Conservation (phyloP, 345 rosid species). For the Erodium maritimum region DNA sequence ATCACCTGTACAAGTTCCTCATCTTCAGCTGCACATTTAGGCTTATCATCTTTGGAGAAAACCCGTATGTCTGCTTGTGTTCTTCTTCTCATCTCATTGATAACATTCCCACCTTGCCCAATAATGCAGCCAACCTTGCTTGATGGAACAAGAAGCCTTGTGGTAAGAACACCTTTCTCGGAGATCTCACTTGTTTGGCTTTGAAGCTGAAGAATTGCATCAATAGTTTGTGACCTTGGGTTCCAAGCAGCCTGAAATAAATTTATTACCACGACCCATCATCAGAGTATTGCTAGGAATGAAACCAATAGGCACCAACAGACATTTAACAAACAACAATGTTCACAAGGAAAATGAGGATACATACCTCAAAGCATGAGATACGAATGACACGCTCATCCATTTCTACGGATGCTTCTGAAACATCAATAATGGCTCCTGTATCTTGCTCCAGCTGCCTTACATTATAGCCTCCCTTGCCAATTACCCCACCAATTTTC, state of each 20-base stretch:
- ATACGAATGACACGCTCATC: constrained; percentile 42
- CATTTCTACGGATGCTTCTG: constrained; percentile 29
- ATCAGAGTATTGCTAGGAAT: constrained; percentile 2
- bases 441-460: constrained; percentile 42
- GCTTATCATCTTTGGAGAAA: constrained; percentile 41
- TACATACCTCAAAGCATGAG: constrained; percentile 40
- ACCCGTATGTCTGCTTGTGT: constrained; percentile 49
- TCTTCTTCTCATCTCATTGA: constrained; percentile 58
- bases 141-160: constrained; percentile 49
- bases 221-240: constrained; percentile 40
- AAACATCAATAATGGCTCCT: constrained; percentile 44
- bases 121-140: constrained; percentile 48
- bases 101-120: constrained; percentile 55
- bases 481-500: constrained; percentile 55
- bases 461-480: constrained; percentile 47
- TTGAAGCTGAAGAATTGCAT: constrained; percentile 49
- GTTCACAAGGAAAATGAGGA: background rate
- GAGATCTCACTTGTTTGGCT: constrained; percentile 32
- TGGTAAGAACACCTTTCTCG: constrained; percentile 31
- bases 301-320: background rate
- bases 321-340: background rate
- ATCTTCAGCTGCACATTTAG: constrained; percentile 40
- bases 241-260: constrained; percentile 31
- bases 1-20: constrained; percentile 56
- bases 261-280: constrained; percentile 16